phyloP scores from a whole-genome alignment of 108 stramenopile species.

The Chaetoceros tenuissimus region DNA sequence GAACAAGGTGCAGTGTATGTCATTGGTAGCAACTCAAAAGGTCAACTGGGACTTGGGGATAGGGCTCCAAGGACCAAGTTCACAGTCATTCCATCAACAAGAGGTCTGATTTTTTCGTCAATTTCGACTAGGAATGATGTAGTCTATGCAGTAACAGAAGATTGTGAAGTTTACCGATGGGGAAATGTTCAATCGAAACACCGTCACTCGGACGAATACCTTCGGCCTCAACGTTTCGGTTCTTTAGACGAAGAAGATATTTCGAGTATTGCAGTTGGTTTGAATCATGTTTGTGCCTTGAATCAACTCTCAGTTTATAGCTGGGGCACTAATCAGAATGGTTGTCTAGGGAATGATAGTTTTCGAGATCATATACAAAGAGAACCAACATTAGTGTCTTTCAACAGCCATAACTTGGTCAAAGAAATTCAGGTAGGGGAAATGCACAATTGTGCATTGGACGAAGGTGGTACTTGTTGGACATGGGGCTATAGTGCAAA shows the following conservation, averaged over 20 bases:
- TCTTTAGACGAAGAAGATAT: conserved; percentile 58
- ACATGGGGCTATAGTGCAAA: conserved; percentile 47
- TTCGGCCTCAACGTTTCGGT: conserved; percentile 43
- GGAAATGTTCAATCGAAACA: conserved; percentile 53
- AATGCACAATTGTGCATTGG: conserved; percentile 36
- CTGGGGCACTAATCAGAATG: conserved; percentile 53
- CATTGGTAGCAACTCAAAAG: conserved; percentile 35
- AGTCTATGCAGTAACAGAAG: conserved; percentile 49
- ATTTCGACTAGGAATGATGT: conserved; percentile 41
- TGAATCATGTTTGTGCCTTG: conserved; percentile 37
- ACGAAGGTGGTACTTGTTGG: conserved; percentile 16
- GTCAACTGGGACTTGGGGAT: conserved; percentile 69
- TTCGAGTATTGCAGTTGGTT: conserved; percentile 36
- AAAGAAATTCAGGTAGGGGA: conserved; percentile 25
- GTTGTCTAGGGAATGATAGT: conserved; percentile 44
- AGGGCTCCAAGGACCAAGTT: conserved; percentile 34
- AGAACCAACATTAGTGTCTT: conserved; percentile 21
- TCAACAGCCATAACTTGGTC: conserved; percentile 16
- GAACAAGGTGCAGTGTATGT: conserved; percentile 65
- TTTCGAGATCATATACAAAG: conserved; percentile 11
- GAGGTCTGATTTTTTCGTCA: conserved; percentile 41
- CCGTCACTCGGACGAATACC: conserved; percentile 16
- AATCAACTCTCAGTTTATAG: conserved; percentile 36
- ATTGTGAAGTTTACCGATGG: conserved; percentile 65
- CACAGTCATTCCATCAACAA: conserved; percentile 31